Percentiles rank a stretch among this genome's conserved stretches.
Evolutionary conservation across 2,329 filamentous ascomycete genomes (phyloP).

Genomic region (Ceratocystis huliohia): DNA sequence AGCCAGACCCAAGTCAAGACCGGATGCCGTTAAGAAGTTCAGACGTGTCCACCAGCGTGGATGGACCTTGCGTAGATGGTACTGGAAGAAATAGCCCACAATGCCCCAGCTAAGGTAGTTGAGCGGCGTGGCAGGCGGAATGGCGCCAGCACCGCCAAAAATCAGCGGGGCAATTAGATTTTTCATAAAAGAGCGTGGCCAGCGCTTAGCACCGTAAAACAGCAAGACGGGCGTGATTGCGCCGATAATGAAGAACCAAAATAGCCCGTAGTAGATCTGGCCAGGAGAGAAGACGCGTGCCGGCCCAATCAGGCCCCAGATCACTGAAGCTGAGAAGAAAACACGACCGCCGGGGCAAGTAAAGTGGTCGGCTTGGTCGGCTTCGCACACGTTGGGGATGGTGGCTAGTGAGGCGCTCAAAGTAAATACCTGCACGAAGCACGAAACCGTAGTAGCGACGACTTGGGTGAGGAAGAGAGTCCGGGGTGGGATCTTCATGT

Average conservation of each 20-base stretch:
- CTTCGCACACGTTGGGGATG: constrained; percentile 52
- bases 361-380: constrained; percentile 44
- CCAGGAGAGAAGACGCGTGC: constrained; percentile 51
- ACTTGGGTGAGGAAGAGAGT: constrained; percentile 56
- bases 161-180: constrained; percentile 51
- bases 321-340: constrained; percentile 54
- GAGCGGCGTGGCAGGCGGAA: constrained; percentile 56
- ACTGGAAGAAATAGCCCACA: constrained; percentile 59
- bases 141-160: constrained; percentile 45
- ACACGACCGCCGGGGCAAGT: constrained; percentile 51
- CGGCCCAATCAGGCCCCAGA: constrained; percentile 55
- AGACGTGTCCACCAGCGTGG: constrained; percentile 61
- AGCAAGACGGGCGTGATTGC: constrained; percentile 40
- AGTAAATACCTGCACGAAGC: constrained; percentile 52
- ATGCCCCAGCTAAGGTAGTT: constrained; percentile 65
- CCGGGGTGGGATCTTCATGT: constrained; percentile 57
- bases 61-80: constrained; percentile 48
- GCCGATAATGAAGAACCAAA: constrained; percentile 47
- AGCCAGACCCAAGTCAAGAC: constrained; percentile 55
- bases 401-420: constrained; percentile 48
- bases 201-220: constrained; percentile 38
- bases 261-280: constrained; percentile 48
- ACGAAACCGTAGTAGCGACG: constrained; percentile 52
- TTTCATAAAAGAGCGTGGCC: constrained; percentile 38
- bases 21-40: constrained; percentile 60